Evolutionary conservation across 768 basidiomycete species (phyloP), one percentile per base, ranked within the genome.

Genomic region (Pisolithus tinctorius): DNA sequence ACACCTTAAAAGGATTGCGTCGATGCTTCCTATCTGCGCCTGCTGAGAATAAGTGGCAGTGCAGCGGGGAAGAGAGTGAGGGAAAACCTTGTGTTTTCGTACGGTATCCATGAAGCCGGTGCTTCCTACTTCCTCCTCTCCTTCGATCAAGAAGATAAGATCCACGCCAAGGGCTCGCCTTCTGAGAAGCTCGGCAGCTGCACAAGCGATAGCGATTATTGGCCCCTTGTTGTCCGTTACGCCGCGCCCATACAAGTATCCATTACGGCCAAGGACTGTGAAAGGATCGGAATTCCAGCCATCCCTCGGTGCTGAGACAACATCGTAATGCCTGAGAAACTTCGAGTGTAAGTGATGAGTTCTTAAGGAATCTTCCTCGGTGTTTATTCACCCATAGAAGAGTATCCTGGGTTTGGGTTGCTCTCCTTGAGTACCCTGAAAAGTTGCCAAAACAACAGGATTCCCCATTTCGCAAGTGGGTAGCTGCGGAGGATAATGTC

Each of bases 181-280:
- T 26, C 82, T 74, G 3, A 93, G 77, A 41, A 98, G 65, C 20
- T 88, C 82, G 0, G 93, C 88, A 10, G 86, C 92, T 1, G 96
- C 96, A 57, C 83, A 90, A 0, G 95, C 96, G 14, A 84, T 78
- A 1, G 94, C 93, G 54, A 98, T 77, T 43, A 96, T 85, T 0
- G 96, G 96, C 0, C 95, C 96, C 63, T 99, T 98, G 73, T 99
- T 84, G 60, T 99, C 96, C 1, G 90, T 88, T 1, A 89, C 86
- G 4, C 96, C 92, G 42, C 89, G 82, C 20, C 94, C 95, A 60
- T 93, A 93, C 0, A 94, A 71, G 61, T 88, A 93, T 0, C 93
- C 93, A 59, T 97, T 93, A 10, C 82, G 78, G 2, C 93, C 93
- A 0, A 79, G 79, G 55, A 97, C 69, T 6, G 71, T 74, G 70